phyloP scores from a whole-genome alignment of 192 early-diverging fungal genomes.

The Bifiguratus adelaidae region DNA sequence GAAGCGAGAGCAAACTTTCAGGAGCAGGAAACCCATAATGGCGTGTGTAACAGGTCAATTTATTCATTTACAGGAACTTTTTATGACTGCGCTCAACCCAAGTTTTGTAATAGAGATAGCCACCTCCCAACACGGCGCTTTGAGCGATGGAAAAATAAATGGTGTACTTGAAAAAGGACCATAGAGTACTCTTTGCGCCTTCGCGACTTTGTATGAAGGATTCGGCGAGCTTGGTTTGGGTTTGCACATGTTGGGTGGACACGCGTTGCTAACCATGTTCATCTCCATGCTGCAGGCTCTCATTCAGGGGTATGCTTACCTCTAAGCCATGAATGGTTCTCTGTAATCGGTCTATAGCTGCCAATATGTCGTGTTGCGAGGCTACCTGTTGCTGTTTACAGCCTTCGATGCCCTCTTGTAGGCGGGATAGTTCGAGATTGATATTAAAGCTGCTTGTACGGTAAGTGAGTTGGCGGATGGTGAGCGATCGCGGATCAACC shows the following conservation, averaged over 20 bases:
- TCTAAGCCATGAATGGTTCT: conserved; percentile 3
- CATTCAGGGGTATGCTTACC: not conserved
- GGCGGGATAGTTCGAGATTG: too few species aligned
- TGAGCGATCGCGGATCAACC: not conserved
- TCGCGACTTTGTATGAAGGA: conserved; percentile 5
- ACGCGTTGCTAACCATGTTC: not conserved
- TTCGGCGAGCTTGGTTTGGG: conserved; percentile 6
- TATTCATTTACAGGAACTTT: conserved; percentile 14
- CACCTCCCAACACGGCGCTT: conserved; percentile 3
- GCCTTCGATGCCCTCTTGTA: too few species aligned
- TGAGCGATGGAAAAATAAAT: conserved; percentile 14
- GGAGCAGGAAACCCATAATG: too few species aligned
- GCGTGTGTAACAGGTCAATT: too few species aligned
- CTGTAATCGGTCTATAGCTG: conserved; percentile 1
- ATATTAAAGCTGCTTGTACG: not conserved
- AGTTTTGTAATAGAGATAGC: conserved; percentile 16
- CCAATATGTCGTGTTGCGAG: too few species aligned
- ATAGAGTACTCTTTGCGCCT: conserved; percentile 12
- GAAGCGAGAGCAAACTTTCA: too few species aligned
- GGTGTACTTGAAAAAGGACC: conserved; percentile 6
- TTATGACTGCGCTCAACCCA: conserved; percentile 18
- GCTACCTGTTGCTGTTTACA: too few species aligned
- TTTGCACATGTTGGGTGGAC: conserved; percentile 3
- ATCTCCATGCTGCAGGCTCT: not conserved
- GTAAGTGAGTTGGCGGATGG: not conserved